These are phyloP conservation scores for Trichomonascaceae sp. DNA, from an alignment of 1,139 yeast species.

Conservation along the genomic window DNA sequence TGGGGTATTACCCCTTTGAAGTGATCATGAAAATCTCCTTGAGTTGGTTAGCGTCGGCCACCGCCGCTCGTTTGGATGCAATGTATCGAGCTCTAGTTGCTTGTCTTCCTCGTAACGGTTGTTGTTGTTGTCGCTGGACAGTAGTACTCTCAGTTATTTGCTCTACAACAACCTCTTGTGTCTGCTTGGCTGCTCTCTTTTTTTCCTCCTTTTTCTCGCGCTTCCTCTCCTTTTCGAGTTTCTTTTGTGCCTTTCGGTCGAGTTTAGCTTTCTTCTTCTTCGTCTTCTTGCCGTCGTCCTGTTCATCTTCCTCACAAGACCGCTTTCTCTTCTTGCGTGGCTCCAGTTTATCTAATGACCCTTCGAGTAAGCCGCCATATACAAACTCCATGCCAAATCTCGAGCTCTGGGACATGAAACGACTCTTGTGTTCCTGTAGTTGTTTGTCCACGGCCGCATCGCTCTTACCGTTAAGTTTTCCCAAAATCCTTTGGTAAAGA, in stretches of 20 bases:
- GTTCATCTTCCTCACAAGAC: slow-evolving; percentile 20
- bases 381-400: slow-evolving; percentile 83
- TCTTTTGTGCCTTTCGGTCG: slow-evolving; percentile 12
- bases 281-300: slow-evolving; percentile 28
- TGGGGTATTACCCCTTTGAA: slow-evolving; percentile 6
- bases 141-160: slow-evolving; percentile 20
- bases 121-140: slow-evolving; percentile 16
- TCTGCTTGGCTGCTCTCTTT: slow-evolving; percentile 21
- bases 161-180: slow-evolving; percentile 21
- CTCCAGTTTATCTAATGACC: slow-evolving; percentile 63
- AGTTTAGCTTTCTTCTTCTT: slow-evolving; percentile 33
- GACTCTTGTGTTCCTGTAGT: slow-evolving; percentile 13
- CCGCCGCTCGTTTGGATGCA: slow-evolving; percentile 79
- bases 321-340: slow-evolving; percentile 17
- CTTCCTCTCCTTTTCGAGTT: slow-evolving; percentile 17
- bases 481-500: slow-evolving; percentile 81
- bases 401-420: slow-evolving; percentile 49
- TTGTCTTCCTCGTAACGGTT: slow-evolving; percentile 45
- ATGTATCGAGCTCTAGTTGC: slow-evolving; percentile 81
- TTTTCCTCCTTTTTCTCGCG: slow-evolving; percentile 22
- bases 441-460: slow-evolving; percentile 19
- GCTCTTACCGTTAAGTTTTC: slow-evolving; percentile 46
- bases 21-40: slow-evolving; percentile 82
- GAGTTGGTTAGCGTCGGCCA: slow-evolving; percentile 74
- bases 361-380: slow-evolving; percentile 66